Evolutionary conservation across 805 yeast genomes (phyloP).

Genomic region (Saccharomyces jurei): DNA sequence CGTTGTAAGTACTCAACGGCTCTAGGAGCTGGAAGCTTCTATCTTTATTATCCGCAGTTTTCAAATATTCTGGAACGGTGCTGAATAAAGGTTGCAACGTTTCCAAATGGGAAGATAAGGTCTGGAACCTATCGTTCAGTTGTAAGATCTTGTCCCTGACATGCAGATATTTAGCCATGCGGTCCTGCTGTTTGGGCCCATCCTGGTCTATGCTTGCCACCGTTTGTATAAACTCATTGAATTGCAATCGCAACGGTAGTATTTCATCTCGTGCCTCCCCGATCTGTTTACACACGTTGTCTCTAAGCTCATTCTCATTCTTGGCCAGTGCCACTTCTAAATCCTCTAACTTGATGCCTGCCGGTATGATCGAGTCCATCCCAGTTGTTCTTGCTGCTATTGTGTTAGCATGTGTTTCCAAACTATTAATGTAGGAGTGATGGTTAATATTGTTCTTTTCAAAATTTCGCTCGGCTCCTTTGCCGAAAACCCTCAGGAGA

Average conservation of each 20-base stretch:
- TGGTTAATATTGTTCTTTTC: neutral
- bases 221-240: conserved; percentile 22
- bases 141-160: conserved; percentile 17
- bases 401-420: neutral
- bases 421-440: neutral
- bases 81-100: conserved; percentile 21
- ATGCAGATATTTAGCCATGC: conserved; percentile 16
- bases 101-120: conserved; percentile 16
- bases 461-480: neutral
- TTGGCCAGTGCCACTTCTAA: neutral
- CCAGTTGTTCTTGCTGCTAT: neutral
- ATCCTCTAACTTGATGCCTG: neutral
- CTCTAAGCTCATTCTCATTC: neutral
- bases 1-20: conserved; percentile 6
- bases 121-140: conserved; percentile 17
- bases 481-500: neutral
- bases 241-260: conserved; percentile 10
- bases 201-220: conserved; percentile 16
- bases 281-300: neutral
- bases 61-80: conserved; percentile 16
- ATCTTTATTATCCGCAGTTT: conserved; percentile 10
- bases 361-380: neutral
- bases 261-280: neutral
- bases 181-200: conserved; percentile 3
- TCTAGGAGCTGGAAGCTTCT: conserved; percentile 22